Percentiles rank a stretch among this genome's conserved stretches.
These are phyloP conservation scores for Pouteria glomerata DNA, from an alignment of 148 eudicot species.

Conservation along the genomic window DNA sequence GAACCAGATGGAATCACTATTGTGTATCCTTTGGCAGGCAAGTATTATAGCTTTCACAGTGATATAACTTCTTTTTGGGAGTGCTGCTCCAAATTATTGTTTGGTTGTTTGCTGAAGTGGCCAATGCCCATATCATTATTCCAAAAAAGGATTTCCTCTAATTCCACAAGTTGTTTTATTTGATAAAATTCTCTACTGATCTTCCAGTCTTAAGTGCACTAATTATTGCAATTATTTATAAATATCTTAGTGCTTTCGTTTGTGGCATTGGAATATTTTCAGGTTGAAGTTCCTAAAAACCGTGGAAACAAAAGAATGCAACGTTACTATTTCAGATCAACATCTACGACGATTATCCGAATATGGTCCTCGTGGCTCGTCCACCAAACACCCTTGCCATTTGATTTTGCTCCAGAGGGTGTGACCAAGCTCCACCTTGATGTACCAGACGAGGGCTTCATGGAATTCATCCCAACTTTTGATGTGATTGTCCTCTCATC, in stretches of 20 bases:
- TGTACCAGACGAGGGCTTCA: conserved; percentile 65
- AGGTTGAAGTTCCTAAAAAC: conserved; percentile 89
- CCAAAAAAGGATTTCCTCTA: background rate
- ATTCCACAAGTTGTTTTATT: background rate
- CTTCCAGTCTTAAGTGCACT: background rate
- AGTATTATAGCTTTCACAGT: conserved; percentile 5
- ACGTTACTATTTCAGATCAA: conserved; percentile 73
- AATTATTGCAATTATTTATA: background rate
- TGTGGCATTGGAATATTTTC: background rate
- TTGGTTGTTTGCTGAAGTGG: background rate
- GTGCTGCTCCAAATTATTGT: background rate
- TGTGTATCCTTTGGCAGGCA: conserved; percentile 95
- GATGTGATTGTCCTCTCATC: conserved; percentile 89
- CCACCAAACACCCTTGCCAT: conserved; percentile 58
- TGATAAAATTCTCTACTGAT: no score
- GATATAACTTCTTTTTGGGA: background rate
- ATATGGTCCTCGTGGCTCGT: conserved; percentile 99
- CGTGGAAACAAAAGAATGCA: conserved; percentile 88
- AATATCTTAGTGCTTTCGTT: background rate
- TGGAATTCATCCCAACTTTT: conserved; percentile 45
- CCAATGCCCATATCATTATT: background rate
- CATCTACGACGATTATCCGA: conserved; percentile 71
- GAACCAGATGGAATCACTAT: conserved; percentile 71
- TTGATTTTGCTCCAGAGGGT: conserved; percentile 47
- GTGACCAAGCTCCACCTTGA: conserved; percentile 83